These are phyloP conservation scores for Passiflora organensis DNA, from an alignment of 345 rosid species.

Conservation along the genomic window DNA sequence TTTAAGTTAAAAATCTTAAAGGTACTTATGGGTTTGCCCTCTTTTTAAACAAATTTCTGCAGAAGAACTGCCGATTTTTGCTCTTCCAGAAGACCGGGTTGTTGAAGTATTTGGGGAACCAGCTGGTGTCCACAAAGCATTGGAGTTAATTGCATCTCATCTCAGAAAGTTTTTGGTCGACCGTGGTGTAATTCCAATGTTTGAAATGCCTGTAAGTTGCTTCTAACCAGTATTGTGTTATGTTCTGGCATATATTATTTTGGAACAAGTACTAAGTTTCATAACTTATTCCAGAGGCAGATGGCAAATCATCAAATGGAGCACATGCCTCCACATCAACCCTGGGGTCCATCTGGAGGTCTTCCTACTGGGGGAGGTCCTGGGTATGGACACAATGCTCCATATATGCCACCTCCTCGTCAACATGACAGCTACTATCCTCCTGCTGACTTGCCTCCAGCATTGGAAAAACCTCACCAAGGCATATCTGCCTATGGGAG, in stretches of 20 bases:
- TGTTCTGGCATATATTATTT: not conserved
- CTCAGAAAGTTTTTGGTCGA: constrained; percentile 96
- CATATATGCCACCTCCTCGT: constrained; percentile 76
- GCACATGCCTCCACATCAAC: constrained; percentile 82
- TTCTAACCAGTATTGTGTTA: not conserved
- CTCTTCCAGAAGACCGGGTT: constrained; percentile 98
- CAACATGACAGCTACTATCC: constrained; percentile 79
- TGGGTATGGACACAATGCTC: constrained; percentile 70
- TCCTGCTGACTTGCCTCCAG: constrained; percentile 73
- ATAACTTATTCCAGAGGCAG: constrained; percentile 60
- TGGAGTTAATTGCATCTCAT: constrained; percentile 93
- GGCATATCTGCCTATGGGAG: constrained; percentile 96
- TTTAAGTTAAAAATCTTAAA: too few relatives aligned
- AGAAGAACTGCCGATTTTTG: constrained; percentile 92
- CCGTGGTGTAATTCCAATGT: constrained; percentile 80
- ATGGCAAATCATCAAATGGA: constrained; percentile 73
- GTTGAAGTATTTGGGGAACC: constrained; percentile 91
- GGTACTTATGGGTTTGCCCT: constrained; percentile 6
- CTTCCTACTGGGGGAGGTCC: constrained; percentile 67
- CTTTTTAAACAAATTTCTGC: constrained; percentile 27
- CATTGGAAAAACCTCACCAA: constrained; percentile 90
- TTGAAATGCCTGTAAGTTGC: constrained; percentile 74
- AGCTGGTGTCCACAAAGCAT: constrained; percentile 74
- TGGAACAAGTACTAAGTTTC: not conserved
- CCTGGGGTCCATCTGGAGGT: constrained; percentile 95